Conservation (phyloP, 306 rosid species). For the Malus sylvestris region DNA sequence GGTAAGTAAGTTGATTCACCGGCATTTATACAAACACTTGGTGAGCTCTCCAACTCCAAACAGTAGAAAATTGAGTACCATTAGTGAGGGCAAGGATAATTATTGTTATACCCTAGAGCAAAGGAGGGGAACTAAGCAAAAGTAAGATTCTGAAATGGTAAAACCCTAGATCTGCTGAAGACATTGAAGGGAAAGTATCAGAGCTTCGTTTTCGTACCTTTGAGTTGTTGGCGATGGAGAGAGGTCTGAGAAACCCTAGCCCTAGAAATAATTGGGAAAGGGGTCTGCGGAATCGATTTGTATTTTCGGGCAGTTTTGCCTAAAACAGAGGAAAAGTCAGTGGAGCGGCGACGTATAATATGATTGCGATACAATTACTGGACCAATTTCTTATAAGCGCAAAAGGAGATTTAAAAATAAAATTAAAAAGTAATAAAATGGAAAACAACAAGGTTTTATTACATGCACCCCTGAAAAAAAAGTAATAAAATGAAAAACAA, state of each 20-base stretch:
- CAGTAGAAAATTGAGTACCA: not conserved
- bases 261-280: conserved; percentile 2
- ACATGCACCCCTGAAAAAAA: no score
- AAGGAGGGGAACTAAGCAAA: not conserved
- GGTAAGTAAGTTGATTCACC: not conserved
- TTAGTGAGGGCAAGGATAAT: not conserved
- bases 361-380: no score
- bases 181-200: not conserved
- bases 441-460: not conserved
- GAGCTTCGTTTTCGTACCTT: conserved; percentile 29
- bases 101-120: not conserved
- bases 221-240: not conserved
- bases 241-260: conserved; percentile 20
- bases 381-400: not conserved
- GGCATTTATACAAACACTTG: not conserved
- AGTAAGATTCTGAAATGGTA: not conserved
- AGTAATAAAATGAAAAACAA: not conserved
- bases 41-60: not conserved
- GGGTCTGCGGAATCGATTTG: not conserved
- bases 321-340: not conserved
- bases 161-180: conserved; percentile 12
- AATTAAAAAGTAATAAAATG: not conserved
- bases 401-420: not conserved
- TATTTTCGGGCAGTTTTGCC: not conserved
- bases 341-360: not conserved